Percentiles rank a stretch among this genome's conserved stretches.
Evolutionary conservation across 768 basidiomycete species (phyloP).

Genomic region (Boletellus ananiceps): DNA sequence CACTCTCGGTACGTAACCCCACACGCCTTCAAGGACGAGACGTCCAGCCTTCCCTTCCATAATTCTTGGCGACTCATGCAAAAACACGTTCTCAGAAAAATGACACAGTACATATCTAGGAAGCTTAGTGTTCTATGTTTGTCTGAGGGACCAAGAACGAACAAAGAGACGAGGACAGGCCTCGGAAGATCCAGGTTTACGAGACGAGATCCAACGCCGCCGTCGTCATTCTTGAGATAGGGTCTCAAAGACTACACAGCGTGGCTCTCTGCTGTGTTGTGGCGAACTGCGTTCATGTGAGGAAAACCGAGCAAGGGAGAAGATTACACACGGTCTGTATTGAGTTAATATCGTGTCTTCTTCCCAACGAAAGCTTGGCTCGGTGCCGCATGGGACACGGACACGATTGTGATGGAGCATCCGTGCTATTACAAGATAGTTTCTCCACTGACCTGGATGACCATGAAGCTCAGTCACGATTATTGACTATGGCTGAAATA

Average conservation of each 20-base stretch:
- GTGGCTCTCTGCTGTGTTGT: neutral
- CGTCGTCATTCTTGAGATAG: neutral
- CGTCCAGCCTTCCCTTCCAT: neutral
- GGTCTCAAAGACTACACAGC: neutral
- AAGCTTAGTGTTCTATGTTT: neutral
- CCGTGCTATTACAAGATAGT: neutral
- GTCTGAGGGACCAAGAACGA: neutral
- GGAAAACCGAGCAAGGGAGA: neutral
- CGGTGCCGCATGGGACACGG: neutral
- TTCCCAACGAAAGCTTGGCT: neutral
- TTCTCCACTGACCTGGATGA: neutral
- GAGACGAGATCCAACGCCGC: neutral
- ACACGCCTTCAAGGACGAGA: neutral
- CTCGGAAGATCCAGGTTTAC: neutral
- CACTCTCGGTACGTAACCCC: neutral
- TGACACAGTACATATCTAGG: too few relatives aligned
- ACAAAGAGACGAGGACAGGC: conserved; percentile 1
- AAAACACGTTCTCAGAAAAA: neutral
- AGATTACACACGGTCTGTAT: neutral
- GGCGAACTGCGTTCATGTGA: neutral
- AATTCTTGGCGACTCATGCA: neutral
- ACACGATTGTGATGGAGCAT: neutral
- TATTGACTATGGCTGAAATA: neutral
- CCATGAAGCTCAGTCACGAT: neutral
- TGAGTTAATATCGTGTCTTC: too few relatives aligned